Evolutionary conservation across 148 eudicot genomes (phyloP).

Genomic region (Cornus suecica): DNA sequence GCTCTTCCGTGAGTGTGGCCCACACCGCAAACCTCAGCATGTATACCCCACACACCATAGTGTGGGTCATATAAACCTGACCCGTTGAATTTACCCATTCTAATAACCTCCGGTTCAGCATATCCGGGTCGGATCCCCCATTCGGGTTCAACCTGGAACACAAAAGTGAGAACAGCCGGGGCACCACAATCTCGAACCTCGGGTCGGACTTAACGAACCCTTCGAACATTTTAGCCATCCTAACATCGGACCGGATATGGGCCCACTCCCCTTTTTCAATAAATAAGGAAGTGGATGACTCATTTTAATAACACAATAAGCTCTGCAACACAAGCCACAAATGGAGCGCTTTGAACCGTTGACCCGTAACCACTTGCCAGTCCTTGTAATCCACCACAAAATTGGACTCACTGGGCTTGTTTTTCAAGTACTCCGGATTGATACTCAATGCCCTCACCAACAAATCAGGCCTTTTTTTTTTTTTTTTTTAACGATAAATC

Average conservation of each 20-base stretch:
- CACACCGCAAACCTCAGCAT: conserved; percentile 51
- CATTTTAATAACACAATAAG: conserved; percentile 40
- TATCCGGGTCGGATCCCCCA: conserved; percentile 11
- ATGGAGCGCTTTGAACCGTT: conserved; percentile 38
- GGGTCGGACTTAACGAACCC: conserved; percentile 28
- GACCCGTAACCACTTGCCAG: conserved; percentile 52
- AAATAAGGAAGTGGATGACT: too few species aligned
- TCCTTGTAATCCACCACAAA: conserved; percentile 52
- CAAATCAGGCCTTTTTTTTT: too few species aligned
- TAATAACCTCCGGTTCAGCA: conserved; percentile 33
- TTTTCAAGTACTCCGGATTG: conserved; percentile 51
- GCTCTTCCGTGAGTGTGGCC: conserved; percentile 45
- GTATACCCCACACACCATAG: conserved; percentile 34
- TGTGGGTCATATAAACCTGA: conserved; percentile 40
- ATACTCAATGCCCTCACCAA: conserved; percentile 37
- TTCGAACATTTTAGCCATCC: conserved; percentile 39
- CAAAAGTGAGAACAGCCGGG: conserved; percentile 28
- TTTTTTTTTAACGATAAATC: too few species aligned
- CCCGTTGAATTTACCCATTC: conserved; percentile 51
- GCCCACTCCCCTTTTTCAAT: too few species aligned
- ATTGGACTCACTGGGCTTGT: conserved; percentile 37
- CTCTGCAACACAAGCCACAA: conserved; percentile 42
- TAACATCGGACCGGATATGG: conserved; percentile 40
- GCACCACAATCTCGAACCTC: conserved; percentile 42
- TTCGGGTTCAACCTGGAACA: conserved; percentile 33